A percentile compares a stretch with the other conserved stretches of the same genome.
Evolutionary conservation across 192 early-diverging fungal genomes (phyloP).

Genomic region (Backusella tarrabulga): DNA sequence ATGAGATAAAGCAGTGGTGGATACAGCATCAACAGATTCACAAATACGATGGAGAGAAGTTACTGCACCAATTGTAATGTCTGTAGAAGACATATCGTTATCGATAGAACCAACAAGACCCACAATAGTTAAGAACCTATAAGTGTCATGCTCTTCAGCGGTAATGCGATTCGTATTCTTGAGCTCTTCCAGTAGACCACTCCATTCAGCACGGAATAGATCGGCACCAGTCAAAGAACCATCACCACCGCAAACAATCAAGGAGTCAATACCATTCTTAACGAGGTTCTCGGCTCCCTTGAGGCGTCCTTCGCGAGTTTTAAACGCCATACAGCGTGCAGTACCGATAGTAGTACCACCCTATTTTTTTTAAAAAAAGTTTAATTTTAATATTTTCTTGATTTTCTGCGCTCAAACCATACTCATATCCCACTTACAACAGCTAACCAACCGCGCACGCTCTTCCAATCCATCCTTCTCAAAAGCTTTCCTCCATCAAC

Average conservation of each 20-base stretch:
- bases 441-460: slow-evolving; percentile 84
- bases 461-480: slow-evolving; percentile 80
- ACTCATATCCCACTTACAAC: slow-evolving; percentile 41
- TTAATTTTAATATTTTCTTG: neutral
- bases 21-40: slow-evolving; percentile 91
- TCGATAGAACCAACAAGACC: slow-evolving; percentile 97
- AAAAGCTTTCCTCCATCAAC: slow-evolving; percentile 92
- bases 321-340: slow-evolving; percentile 86
- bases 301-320: slow-evolving; percentile 83
- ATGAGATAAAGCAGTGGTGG: slow-evolving; percentile 90
- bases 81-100: slow-evolving; percentile 87
- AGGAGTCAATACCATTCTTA: slow-evolving; percentile 90
- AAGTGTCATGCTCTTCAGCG: slow-evolving; percentile 54
- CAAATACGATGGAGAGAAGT: slow-evolving; percentile 95
- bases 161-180: slow-evolving; percentile 60
- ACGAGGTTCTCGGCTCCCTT: slow-evolving; percentile 82
- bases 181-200: slow-evolving; percentile 75
- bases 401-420: neutral
- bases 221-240: slow-evolving; percentile 97
- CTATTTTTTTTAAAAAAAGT: slow-evolving; percentile 19
- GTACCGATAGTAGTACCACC: slow-evolving; percentile 97
- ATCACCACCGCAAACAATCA: slow-evolving; percentile 96
- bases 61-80: slow-evolving; percentile 95
- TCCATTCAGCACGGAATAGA: slow-evolving; percentile 88
- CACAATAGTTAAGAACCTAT: slow-evolving; percentile 85